Evolutionary conservation across 106 monocot species (phyloP).

Genomic region (Gastrodia elata): DNA sequence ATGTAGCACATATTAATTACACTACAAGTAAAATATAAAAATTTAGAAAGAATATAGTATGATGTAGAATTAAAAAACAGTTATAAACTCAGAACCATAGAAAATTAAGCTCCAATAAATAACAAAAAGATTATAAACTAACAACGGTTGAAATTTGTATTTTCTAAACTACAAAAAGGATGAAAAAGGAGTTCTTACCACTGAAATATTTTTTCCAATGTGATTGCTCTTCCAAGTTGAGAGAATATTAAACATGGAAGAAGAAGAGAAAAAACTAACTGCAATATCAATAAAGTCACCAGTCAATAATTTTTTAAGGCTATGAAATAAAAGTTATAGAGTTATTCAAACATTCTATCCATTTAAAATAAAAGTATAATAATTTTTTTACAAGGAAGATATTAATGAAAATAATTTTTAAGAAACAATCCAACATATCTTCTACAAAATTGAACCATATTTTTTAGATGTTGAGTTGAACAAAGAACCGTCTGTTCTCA

Average conservation of each 20-base stretch:
- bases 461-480: background rate
- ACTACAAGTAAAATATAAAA: background rate
- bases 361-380: background rate
- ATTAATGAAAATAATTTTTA: background rate
- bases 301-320: background rate
- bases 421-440: background rate
- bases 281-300: conserved; percentile 14
- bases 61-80: background rate
- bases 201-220: conserved; percentile 36
- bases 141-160: background rate
- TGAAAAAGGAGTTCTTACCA: conserved; percentile 25
- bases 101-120: background rate
- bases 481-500: background rate
- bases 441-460: background rate
- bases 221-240: conserved; percentile 58
- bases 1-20: background rate
- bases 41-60: background rate
- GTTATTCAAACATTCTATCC: background rate
- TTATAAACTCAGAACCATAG: background rate
- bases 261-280: conserved; percentile 56
- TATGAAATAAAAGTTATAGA: background rate
- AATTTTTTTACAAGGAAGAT: background rate
- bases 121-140: background rate
- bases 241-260: conserved; percentile 57
- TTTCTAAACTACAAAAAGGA: background rate